A percentile compares a stretch with the other conserved stretches of the same genome.
These are phyloP conservation scores for Singerocomus inundabilis DNA, from an alignment of 1,284 basidiomycete genomes.

Conservation along the genomic window DNA sequence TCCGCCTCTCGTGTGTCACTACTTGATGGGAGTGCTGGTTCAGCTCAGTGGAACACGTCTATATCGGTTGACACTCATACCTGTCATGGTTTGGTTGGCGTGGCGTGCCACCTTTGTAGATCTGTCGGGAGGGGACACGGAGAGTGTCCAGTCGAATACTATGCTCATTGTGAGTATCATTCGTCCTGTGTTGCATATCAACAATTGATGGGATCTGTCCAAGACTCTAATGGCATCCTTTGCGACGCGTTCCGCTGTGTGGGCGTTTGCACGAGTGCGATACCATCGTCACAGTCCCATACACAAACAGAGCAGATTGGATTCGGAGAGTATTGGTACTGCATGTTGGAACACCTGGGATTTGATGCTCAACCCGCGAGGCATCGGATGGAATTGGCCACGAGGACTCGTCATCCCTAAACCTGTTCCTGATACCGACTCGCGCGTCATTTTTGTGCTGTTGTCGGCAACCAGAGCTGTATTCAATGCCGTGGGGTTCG, in stretches of 20 bases:
- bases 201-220: background rate
- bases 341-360: conserved; percentile 30
- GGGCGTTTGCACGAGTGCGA: conserved; percentile 16
- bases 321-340: conserved; percentile 1
- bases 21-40: conserved; percentile 29
- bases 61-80: conserved; percentile 25
- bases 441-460: conserved; percentile 15
- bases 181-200: background rate
- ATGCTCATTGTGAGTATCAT: conserved; percentile 19
- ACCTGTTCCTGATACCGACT: conserved; percentile 6
- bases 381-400: conserved; percentile 32
- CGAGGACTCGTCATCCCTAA: conserved; percentile 16
- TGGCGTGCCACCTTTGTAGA: conserved; percentile 27
- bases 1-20: conserved; percentile 24
- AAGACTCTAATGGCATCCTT: conserved; percentile 23
- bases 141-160: conserved; percentile 12
- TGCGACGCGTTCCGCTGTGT: conserved; percentile 14
- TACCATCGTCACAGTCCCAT: conserved; percentile 12
- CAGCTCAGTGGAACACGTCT: conserved; percentile 22
- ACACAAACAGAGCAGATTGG: background rate
- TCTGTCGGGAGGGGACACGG: conserved; percentile 16
- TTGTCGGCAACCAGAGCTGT: background rate
- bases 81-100: conserved; percentile 12
- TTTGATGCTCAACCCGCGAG: conserved; percentile 22
- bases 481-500: conserved; percentile 16